phyloP scores from a whole-genome alignment of 164 flowering plant genomes.

The Berberis vulgaris region DNA sequence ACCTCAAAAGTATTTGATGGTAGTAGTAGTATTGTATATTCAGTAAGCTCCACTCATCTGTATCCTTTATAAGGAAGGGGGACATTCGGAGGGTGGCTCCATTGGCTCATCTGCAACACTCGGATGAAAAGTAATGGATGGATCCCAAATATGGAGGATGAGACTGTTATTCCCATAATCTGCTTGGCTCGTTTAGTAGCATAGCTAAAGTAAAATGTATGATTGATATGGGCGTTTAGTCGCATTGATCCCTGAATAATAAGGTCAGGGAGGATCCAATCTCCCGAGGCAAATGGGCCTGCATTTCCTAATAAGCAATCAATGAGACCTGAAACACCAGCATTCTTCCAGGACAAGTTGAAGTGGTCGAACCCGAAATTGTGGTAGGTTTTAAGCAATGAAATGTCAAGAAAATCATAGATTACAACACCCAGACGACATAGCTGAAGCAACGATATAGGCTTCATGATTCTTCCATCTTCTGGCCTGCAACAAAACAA shows the following conservation, averaged over 20 bases:
- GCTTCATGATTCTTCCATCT: conserved; percentile 74
- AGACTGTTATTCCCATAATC: too few species aligned
- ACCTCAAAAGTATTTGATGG: too few species aligned
- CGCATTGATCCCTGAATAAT: conserved; percentile 70
- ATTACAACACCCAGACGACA: conserved; percentile 74
- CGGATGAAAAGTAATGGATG: too few species aligned
- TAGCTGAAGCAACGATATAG: conserved; percentile 64
- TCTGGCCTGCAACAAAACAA: conserved; percentile 50
- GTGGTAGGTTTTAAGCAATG: conserved; percentile 77
- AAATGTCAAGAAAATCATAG: conserved; percentile 86
- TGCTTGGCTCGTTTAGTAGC: too few species aligned
- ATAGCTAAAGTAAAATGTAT: too few species aligned
- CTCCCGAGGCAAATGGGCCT: conserved; percentile 93
- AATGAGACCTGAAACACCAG: conserved; percentile 79
- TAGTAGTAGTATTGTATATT: too few species aligned
- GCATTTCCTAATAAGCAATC: conserved; percentile 69
- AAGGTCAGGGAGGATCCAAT: conserved; percentile 96
- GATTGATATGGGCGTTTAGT: too few species aligned
- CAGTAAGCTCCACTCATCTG: too few species aligned
- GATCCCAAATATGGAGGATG: too few species aligned
- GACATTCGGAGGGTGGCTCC: too few species aligned
- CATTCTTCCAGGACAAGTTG: conserved; percentile 69
- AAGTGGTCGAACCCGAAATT: conserved; percentile 94
- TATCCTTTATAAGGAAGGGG: too few species aligned
- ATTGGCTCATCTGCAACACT: too few species aligned